Conservation (phyloP, 2,329 filamentous ascomycete species). For the Aureobasidium sp. region DNA sequence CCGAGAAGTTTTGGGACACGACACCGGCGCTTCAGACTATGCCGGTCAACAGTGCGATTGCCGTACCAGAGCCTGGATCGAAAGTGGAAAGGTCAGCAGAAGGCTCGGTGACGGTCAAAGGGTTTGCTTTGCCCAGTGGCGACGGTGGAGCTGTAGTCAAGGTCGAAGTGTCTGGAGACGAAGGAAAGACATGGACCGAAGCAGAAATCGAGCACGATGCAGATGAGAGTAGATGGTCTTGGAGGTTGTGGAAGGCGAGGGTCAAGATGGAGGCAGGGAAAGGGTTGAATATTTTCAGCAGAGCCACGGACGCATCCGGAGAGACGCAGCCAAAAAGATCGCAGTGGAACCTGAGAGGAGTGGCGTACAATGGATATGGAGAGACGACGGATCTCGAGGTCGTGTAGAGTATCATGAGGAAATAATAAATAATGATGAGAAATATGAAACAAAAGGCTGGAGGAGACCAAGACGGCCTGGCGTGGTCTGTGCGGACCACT, state of each 20-base stretch:
- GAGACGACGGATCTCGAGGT: conserved; percentile 43
- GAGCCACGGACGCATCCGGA: conserved; percentile 57
- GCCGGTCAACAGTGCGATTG: conserved; percentile 60
- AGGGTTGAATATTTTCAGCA: conserved; percentile 51
- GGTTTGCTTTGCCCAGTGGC: conserved; percentile 60
- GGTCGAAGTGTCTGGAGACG: conserved; percentile 59
- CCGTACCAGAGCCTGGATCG: conserved; percentile 26
- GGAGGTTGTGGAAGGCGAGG: conserved; percentile 50
- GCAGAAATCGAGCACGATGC: conserved; percentile 46
- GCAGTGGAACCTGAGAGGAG: conserved; percentile 51
- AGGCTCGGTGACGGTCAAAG: conserved; percentile 35
- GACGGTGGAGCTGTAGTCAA: conserved; percentile 57
- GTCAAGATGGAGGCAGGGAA: conserved; percentile 35
- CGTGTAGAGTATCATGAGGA: conserved; percentile 14
- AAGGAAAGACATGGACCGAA: conserved; percentile 55
- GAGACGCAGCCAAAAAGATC: conserved; percentile 56
- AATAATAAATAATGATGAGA: neutral
- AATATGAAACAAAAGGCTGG: neutral
- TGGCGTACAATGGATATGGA: conserved; percentile 53
- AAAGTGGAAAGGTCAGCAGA: conserved; percentile 18
- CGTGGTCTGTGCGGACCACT: neutral
- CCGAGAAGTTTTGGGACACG: conserved; percentile 46
- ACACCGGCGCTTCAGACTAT: conserved; percentile 55
- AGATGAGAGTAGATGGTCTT: conserved; percentile 50
- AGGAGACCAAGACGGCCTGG: neutral